These are phyloP conservation scores for Pyrenophora graminea DNA, from an alignment of 2,329 filamentous ascomycete genomes.

Conservation along the genomic window DNA sequence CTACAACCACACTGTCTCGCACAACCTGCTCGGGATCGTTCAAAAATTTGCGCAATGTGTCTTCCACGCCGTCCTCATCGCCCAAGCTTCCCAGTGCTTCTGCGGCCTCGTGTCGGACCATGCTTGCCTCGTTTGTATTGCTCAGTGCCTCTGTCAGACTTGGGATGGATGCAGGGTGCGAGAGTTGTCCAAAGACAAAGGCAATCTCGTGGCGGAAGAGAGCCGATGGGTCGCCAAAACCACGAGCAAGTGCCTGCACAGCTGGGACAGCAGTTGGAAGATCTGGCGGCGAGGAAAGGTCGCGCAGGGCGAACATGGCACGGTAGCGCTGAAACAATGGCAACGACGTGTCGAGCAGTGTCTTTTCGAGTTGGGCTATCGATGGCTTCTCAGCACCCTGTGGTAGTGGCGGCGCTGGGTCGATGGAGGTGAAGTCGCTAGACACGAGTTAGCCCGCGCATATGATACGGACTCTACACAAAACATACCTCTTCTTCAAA, in stretches of 20 bases:
- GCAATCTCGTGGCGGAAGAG: slow-evolving; percentile 98
- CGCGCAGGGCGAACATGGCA: slow-evolving; percentile 96
- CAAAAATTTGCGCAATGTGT: slow-evolving; percentile 78
- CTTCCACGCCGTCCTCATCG: slow-evolving; percentile 90
- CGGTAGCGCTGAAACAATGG: slow-evolving; percentile 92
- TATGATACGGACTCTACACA: not conserved
- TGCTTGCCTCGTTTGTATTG: slow-evolving; percentile 81
- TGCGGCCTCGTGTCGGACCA: slow-evolving; percentile 97
- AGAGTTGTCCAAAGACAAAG: slow-evolving; percentile 96
- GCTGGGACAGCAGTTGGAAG: slow-evolving; percentile 88
- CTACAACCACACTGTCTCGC: slow-evolving; percentile 90
- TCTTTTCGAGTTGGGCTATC: slow-evolving; percentile 74
- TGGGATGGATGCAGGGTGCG: slow-evolving; percentile 94
- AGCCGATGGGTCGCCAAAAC: slow-evolving; percentile 82
- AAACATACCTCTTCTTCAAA: slow-evolving; percentile 73
- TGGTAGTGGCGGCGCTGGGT: slow-evolving; percentile 88
- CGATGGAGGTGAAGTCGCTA: slow-evolving; percentile 93
- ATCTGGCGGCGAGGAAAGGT: slow-evolving; percentile 90
- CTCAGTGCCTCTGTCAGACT: slow-evolving; percentile 79
- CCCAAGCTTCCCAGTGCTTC: slow-evolving; percentile 94
- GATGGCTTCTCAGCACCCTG: slow-evolving; percentile 64
- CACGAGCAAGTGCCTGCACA: slow-evolving; percentile 80
- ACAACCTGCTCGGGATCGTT: slow-evolving; percentile 92
- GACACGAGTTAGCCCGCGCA: slow-evolving; percentile 18
- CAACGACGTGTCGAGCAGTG: slow-evolving; percentile 75